Evolutionary conservation across 495 filamentous ascomycete species (phyloP).

Genomic region (Talaromyces ruber): DNA sequence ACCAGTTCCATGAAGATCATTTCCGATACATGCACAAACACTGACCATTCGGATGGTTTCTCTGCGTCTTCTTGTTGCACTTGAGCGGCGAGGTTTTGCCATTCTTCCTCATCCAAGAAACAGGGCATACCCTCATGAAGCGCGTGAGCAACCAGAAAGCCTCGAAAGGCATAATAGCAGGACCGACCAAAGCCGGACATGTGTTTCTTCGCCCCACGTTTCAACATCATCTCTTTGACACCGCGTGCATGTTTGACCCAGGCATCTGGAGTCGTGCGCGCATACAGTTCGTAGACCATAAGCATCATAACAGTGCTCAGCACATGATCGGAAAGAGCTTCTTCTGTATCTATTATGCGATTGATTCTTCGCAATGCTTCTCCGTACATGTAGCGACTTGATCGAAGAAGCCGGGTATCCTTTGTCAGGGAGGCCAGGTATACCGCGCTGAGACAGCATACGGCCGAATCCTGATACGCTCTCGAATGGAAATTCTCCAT

Average conservation of each 20-base stretch:
- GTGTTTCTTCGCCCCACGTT: constrained; percentile 23
- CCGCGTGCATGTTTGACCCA: constrained; percentile 30
- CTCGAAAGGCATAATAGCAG: constrained; percentile 25
- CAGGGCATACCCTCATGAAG: constrained; percentile 19
- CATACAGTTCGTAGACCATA: constrained; percentile 25
- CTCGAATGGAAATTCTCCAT: constrained; percentile 15
- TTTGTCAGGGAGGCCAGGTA: constrained; percentile 17
- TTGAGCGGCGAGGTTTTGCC: constrained; percentile 21
- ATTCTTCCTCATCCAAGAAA: constrained; percentile 25
- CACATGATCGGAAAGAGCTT: constrained; percentile 20
- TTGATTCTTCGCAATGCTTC: constrained; percentile 14
- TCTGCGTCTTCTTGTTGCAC: constrained; percentile 22
- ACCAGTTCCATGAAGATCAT: constrained; percentile 18
- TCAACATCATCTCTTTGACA: constrained; percentile 22
- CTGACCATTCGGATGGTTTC: constrained; percentile 18
- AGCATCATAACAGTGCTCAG: constrained; percentile 22
- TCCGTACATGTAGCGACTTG: constrained; percentile 15
- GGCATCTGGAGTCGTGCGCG: constrained; percentile 19
- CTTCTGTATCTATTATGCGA: constrained; percentile 10
- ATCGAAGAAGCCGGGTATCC: constrained; percentile 11
- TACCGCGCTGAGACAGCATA: constrained; percentile 19
- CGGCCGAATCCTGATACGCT: constrained; percentile 17
- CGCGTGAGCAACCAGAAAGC: constrained; percentile 21
- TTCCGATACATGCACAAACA: constrained; percentile 15
- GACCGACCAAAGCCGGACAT: constrained; percentile 22